These are phyloP conservation scores for Penicilliopsis zonata DNA, from an alignment of 495 filamentous ascomycete genomes.

Conservation along the genomic window DNA sequence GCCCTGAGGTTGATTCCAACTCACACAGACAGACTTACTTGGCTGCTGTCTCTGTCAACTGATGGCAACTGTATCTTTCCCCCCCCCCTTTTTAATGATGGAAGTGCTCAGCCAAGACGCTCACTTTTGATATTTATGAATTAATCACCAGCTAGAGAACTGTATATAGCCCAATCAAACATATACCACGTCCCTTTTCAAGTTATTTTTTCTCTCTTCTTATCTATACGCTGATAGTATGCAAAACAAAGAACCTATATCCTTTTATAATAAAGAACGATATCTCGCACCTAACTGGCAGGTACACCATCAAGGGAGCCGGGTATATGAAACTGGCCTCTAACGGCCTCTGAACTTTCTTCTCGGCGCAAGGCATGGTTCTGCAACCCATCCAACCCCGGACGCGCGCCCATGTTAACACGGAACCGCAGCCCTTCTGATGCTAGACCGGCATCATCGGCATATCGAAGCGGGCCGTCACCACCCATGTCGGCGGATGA, in stretches of 20 bases:
- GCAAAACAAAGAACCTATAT: too few species aligned
- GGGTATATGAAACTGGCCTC: conserved; percentile 25
- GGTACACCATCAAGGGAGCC: conserved; percentile 13
- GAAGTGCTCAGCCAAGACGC: too few species aligned
- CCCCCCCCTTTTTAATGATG: too few species aligned
- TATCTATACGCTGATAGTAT: too few species aligned
- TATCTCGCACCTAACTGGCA: conserved; percentile 1
- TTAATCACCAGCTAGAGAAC: too few species aligned
- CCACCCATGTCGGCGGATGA: conserved; percentile 18
- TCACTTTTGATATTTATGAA: too few species aligned
- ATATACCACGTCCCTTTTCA: too few species aligned
- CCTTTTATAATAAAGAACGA: too few species aligned
- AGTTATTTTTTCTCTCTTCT: too few species aligned
- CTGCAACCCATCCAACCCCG: conserved; percentile 23
- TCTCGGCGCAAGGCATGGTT: conserved; percentile 24
- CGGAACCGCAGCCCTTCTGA: conserved; percentile 27
- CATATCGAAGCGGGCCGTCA: conserved; percentile 12
- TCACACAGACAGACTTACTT: conserved; percentile 66
- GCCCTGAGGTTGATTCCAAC: conserved; percentile 66
- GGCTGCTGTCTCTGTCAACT: conserved; percentile 20
- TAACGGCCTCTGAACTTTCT: conserved; percentile 16
- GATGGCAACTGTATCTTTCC: too few species aligned
- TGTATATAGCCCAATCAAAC: too few species aligned
- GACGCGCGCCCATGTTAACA: conserved; percentile 15
- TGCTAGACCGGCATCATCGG: conserved; percentile 10